Base-by-base conservation (phyloP, 2,329 filamentous ascomycete genomes). In the Pyricularia pennisetigena region DNA sequence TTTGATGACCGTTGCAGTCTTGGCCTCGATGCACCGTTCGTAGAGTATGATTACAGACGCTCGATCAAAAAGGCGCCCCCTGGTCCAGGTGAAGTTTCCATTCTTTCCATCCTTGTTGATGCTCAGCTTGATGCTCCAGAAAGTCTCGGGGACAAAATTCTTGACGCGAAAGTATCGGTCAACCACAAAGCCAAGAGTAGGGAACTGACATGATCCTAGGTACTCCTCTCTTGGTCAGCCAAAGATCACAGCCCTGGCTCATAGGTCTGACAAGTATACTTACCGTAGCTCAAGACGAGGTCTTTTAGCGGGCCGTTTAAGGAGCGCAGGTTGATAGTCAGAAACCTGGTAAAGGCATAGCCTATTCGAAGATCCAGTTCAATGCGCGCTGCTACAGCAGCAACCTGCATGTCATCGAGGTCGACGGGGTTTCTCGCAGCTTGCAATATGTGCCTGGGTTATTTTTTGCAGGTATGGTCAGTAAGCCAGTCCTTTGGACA, bases 101-200 rank as follows among this genome's bases (percentile, higher is more conserved):
- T 90, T 89, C 68, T 93, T 92, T 4, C 86, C 83, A 54, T 97
- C 90, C 67, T 92, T 89, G 61, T 83, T 85, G 74, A 97, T 91
- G 74, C 87, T 88, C 57, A 99, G 84, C 73, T 90, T 94, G 81
- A 99, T 97, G 69, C 86, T 86, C 95, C 95, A 99, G 78, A 98
- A 99, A 0, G 86, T 82, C 75, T 99, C 95, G 0, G 94, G 91
- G 0, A 95, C 88, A 77, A 99, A 99, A 73, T 97, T 97, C 71
- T 92, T 89, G 67, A 99, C 95, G 66, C 92, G 89, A 73, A 97
- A 92, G 77, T 98, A 99, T 65, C 94, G 88, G 78, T 99, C 95
- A 7, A 99, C 95, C 1, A 99, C 94, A 72, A 99, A 99, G 0
- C 95, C 95, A 5, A 99, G 83, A 0, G 95, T 98, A 1, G 95